Conservation (phyloP, 225 moss, liverwort and hornwort genomes). For the Anthoceros angustus region DNA sequence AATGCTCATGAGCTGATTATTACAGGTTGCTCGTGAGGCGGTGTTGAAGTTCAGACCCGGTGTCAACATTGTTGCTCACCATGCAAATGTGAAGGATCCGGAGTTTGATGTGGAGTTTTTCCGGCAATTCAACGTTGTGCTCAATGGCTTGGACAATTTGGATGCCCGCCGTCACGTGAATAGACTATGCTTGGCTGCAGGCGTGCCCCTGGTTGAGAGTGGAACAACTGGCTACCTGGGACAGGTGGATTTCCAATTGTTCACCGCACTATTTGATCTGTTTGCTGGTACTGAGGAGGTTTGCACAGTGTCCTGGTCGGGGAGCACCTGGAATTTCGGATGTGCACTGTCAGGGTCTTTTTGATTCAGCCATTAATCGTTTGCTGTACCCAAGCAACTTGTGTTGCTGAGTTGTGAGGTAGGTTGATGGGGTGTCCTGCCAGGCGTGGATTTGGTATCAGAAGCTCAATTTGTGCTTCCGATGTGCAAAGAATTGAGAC, state of each 20-base stretch:
- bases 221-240: conserved; percentile 97
- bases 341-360: background rate
- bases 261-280: background rate
- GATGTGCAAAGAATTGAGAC: no score
- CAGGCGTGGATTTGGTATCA: no score
- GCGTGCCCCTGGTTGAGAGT: conserved; percentile 89
- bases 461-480: no score
- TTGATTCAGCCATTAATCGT: background rate
- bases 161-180: conserved; percentile 98
- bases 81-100: conserved; percentile 77
- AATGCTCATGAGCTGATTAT: background rate
- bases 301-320: conserved; percentile 2
- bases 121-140: conserved; percentile 82
- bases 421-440: no score
- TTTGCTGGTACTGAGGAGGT: background rate
- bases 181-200: conserved; percentile 86
- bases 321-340: background rate
- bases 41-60: conserved; percentile 79
- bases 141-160: conserved; percentile 92
- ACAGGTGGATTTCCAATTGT: conserved; percentile 36
- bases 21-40: conserved; percentile 88
- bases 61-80: conserved; percentile 80
- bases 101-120: conserved; percentile 88
- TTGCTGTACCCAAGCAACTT: background rate
- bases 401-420: no score